These are phyloP conservation scores for Candida nanaspora DNA, from an alignment of 805 yeast species.

Conservation along the genomic window DNA sequence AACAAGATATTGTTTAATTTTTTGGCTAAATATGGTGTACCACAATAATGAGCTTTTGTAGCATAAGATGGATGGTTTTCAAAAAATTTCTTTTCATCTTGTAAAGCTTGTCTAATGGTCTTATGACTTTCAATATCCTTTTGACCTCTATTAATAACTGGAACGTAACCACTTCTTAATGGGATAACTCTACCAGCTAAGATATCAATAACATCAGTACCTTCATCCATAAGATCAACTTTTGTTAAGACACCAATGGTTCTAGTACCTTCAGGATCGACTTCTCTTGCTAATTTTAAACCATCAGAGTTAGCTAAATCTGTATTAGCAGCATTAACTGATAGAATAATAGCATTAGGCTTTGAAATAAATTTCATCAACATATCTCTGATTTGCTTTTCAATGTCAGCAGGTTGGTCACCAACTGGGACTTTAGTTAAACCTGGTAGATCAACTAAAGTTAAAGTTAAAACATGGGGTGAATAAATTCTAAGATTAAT, in stretches of 20 bases:
- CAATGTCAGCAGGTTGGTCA: conserved; percentile 97
- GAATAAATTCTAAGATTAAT: conserved; percentile 89
- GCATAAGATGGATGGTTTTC: conserved; percentile 87
- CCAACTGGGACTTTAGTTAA: conserved; percentile 98
- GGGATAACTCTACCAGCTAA: conserved; percentile 95
- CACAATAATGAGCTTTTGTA: conserved; percentile 92
- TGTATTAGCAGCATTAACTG: conserved; percentile 94
- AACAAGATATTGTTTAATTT: conserved; percentile 81
- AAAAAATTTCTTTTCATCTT: conserved; percentile 73
- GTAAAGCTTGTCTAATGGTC: conserved; percentile 80
- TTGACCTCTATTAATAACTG: conserved; percentile 96
- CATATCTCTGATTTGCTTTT: conserved; percentile 89
- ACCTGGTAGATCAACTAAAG: conserved; percentile 95
- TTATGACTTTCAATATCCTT: conserved; percentile 87
- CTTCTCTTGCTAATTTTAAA: conserved; percentile 91
- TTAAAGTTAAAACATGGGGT: conserved; percentile 88
- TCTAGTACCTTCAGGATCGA: conserved; percentile 93
- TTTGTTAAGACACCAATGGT: conserved; percentile 96
- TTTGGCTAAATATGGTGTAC: conserved; percentile 95
- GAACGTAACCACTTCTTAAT: conserved; percentile 90
- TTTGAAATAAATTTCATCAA: conserved; percentile 87
- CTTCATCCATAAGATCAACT: conserved; percentile 95
- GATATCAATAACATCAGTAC: conserved; percentile 94
- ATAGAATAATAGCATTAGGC: conserved; percentile 90
- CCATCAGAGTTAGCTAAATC: conserved; percentile 98